Conservation (phyloP, 192 early-diverging fungal species). For the Backusella morwellensis region DNA sequence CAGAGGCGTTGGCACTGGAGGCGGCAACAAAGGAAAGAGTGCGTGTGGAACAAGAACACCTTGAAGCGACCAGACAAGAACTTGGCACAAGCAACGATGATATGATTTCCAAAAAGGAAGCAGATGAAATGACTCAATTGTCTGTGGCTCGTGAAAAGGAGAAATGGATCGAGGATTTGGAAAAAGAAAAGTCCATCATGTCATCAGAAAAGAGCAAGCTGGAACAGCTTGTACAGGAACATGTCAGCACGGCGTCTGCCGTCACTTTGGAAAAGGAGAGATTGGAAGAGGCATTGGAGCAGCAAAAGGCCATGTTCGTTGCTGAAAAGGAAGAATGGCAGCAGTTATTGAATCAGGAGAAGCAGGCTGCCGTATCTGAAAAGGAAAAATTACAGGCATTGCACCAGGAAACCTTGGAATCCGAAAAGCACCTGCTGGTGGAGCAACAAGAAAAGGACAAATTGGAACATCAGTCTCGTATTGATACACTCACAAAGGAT, state of each 20-base stretch:
- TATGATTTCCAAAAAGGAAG: not conserved
- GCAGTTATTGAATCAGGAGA: not conserved
- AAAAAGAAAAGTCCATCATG: not conserved
- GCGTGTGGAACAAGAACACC: not conserved
- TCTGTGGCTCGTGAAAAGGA: not conserved
- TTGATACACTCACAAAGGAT: not conserved
- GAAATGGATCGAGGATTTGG: not conserved
- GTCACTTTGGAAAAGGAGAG: not conserved
- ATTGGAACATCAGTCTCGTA: not conserved
- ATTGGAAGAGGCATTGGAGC: not conserved
- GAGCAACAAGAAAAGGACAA: not conserved
- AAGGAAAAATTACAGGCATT: not conserved
- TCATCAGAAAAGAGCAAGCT: not conserved
- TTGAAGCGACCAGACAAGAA: not conserved
- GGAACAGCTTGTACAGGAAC: not conserved
- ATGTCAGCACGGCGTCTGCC: not conserved
- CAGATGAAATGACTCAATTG: not conserved
- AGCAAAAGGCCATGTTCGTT: not conserved
- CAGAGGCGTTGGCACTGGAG: not conserved
- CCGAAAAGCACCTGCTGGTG: not conserved
- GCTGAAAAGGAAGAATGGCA: not conserved
- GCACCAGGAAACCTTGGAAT: slow-evolving; percentile 2
- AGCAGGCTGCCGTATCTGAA: not conserved
- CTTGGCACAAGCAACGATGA: not conserved
- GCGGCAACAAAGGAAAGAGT: not conserved